Percentiles rank a stretch among this genome's conserved stretches.
Evolutionary conservation across 495 filamentous ascomycete species (phyloP).

Genomic region (Penicillium robsamsonii): DNA sequence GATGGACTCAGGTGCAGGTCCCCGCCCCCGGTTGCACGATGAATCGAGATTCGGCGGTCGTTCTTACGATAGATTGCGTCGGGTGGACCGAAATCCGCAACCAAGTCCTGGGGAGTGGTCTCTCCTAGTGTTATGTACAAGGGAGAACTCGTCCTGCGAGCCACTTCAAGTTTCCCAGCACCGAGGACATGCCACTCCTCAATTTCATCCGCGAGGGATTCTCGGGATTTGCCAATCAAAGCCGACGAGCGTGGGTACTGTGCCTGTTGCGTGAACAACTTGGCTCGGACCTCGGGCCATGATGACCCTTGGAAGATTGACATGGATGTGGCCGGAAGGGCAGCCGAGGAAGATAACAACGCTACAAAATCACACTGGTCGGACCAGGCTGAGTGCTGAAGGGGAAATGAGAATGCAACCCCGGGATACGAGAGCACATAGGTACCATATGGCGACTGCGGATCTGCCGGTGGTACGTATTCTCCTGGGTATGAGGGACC

Average conservation of each 20-base stretch:
- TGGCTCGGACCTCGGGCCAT: constrained; percentile 76
- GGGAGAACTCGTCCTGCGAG: constrained; percentile 56
- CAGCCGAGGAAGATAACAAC: constrained; percentile 73
- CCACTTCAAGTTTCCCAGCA: constrained; percentile 72
- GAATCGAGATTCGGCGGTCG: constrained; percentile 87
- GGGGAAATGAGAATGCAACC: constrained; percentile 84
- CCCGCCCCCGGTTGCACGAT: constrained; percentile 49
- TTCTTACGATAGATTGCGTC: constrained; percentile 93
- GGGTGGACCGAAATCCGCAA: constrained; percentile 88
- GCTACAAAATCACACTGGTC: constrained; percentile 81
- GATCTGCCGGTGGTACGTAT: constrained; percentile 62
- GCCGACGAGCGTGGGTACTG: constrained; percentile 61
- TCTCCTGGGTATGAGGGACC: constrained; percentile 92
- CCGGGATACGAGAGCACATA: constrained; percentile 94
- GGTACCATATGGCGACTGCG: constrained; percentile 54
- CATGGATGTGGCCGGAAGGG: constrained; percentile 74
- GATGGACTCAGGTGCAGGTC: constrained; percentile 41
- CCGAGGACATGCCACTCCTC: constrained; percentile 73
- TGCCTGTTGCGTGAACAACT: constrained; percentile 70
- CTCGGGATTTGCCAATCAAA: constrained; percentile 59
- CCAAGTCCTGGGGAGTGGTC: constrained; percentile 85
- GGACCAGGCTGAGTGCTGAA: constrained; percentile 74
- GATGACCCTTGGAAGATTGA: constrained; percentile 85
- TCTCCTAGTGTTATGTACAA: constrained; percentile 71
- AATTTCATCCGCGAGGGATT: constrained; percentile 71